Evolutionary conservation across 2,329 filamentous ascomycete genomes (phyloP), one percentile per base, ranked within the genome.

Genomic region (Teratosphaeria gauchensis): DNA sequence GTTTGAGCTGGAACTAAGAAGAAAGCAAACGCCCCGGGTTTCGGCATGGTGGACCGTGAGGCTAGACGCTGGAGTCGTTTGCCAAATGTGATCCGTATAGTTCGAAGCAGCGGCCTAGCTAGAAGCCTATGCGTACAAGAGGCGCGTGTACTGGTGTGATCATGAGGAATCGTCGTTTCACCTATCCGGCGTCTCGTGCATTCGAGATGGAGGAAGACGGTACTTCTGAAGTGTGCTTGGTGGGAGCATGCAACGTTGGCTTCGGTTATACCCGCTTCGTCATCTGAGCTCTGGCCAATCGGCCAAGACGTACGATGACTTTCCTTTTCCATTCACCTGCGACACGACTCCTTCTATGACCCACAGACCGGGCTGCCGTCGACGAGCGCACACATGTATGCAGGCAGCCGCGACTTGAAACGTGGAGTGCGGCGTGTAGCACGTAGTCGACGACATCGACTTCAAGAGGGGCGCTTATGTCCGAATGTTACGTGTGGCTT

Each of bases 151-250:
- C 53, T 38, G 56, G 35, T 38, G 33, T 51, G 55, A 38, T 28
- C 48, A 28, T 16, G n/a, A 12, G 42, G 19, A 31, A 19, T 53
- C 14, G 53, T 51, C 42, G 58, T 60, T 60, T 60, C 58, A 60
- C 28, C 16, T 58, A 52, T 21, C 35, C 55, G 48, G n/a, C 6
- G 48, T 42, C 31, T 46, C 42, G 38, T 31, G 32, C 21, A 16
- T 21, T 33, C n/a, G 42, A 21, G 56, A 32, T 42, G 11, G 56
- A 30, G 30, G 30, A 24, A 30, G 24, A 9, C n/a, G 33, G n/a
- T 12, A 19, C 4, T 30, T 53, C 12, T 21, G 42, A 28, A n/a
- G 5, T 48, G 51, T 33, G 51, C 24, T 53, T 33, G 31, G 24
- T 31, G 28, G 51, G 30, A 30, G 51, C 21, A 32, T 53, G 51